Evolutionary conservation across 345 rosid genomes (phyloP).

Genomic region (Odontarrhena argentea): DNA sequence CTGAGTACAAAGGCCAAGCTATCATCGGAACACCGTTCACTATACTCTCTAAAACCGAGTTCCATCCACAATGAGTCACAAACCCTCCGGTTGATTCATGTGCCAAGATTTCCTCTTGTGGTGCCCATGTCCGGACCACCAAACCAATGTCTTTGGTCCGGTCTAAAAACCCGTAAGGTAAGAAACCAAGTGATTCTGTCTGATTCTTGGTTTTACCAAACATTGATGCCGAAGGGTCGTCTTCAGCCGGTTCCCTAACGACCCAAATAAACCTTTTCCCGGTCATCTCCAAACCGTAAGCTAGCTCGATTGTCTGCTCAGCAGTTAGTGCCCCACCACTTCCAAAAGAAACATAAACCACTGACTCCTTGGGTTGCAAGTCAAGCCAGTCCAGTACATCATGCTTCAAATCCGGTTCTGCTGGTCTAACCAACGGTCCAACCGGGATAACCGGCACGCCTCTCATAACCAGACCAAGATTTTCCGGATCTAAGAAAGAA

Average conservation of each 20-base stretch:
- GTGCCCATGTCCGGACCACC: conserved; percentile 52
- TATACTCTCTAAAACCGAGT: conserved; percentile 52
- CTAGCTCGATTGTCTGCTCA: conserved; percentile 47
- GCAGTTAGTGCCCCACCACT: conserved; percentile 49
- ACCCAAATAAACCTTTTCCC: conserved; percentile 49
- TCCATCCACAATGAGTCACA: conserved; percentile 63
- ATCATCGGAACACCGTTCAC: conserved; percentile 60
- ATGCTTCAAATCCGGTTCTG: conserved; percentile 25
- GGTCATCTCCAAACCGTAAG: conserved; percentile 48
- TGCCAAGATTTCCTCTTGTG: conserved; percentile 50
- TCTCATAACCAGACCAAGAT: conserved; percentile 31
- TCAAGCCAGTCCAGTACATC: conserved; percentile 47
- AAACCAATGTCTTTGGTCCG: conserved; percentile 40
- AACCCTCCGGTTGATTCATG: conserved; percentile 53
- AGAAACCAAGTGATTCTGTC: conserved; percentile 32
- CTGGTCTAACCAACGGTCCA: conserved; percentile 44
- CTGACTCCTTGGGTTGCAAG: conserved; percentile 44
- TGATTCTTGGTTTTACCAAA: conserved; percentile 12
- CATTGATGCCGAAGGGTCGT: conserved; percentile 44
- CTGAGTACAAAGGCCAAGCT: conserved; percentile 64
- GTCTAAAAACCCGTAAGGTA: conserved; percentile 49
- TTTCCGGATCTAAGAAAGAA: conserved; percentile 31
- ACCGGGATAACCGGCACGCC: conserved; percentile 44
- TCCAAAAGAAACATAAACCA: conserved; percentile 53
- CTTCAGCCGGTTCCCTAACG: conserved; percentile 43